Base-by-base conservation (phyloP, 2,329 filamentous ascomycete species). In the Beauveria sp. region DNA sequence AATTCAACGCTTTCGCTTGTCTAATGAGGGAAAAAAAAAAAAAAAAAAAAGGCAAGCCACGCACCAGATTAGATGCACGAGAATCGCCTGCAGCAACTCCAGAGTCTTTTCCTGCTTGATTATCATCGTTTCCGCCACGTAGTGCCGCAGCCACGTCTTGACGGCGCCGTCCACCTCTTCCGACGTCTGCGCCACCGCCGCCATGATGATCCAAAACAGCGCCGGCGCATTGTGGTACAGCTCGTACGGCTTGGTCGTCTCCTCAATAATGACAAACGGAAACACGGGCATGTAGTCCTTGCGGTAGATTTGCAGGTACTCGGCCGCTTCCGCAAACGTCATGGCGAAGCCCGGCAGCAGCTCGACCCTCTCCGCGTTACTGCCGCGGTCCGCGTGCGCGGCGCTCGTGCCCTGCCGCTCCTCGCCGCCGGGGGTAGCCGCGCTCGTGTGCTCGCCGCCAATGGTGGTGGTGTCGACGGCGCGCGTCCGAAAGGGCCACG, bases 161-260 rank as follows among this genome's bases (percentile, higher is more conserved):
- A 68, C 66, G 1, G 65, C 65, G 8, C 65, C 62, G 62, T 74
- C 72, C 10, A 65, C 61, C 14, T 62, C 56, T 1, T 69, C 61
- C 18, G 51, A 60, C 62, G 72, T 71, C 5, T 71, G 71, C 24
- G 68, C 63, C 0, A 69, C 66, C 2, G 67, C 64, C 24, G 68
- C 67, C 24, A 73, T 67, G 16, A 75, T 66, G 9, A 68, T 67
- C 38, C 70, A 69, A 52, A 74, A 74, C 1, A 75, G 64, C 24
- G 74, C 68, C 0, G 70, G 70, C n/a, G 67, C 62, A 7, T 61
- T 62, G 2, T 66, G 46, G 34, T 67, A 68, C 22, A 75, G 56
- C 9, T 71, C 69, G 14, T 63, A 63, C 2, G 72, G 68, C 5
- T 65, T 65, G 8, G 65, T 49, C 22, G 61, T 55, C 1, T 60